phyloP scores from a whole-genome alignment of 1,139 yeast species.

The Protomyces inouyei region DNA sequence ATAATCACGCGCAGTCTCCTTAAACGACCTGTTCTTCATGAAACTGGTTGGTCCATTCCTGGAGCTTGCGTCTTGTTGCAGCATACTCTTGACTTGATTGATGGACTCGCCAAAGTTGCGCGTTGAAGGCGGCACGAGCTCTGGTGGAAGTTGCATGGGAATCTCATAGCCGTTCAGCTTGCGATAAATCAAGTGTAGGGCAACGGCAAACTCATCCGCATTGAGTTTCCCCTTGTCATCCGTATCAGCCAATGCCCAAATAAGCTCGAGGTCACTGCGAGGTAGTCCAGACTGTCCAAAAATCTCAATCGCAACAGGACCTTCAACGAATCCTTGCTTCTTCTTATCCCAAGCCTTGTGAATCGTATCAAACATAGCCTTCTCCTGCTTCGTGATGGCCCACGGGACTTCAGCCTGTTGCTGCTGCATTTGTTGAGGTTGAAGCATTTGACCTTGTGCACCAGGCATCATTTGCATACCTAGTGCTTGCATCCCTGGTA shows the following conservation, averaged over 20 bases:
- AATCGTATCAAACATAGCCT: slow-evolving; percentile 76
- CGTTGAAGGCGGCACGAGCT: slow-evolving; percentile 48
- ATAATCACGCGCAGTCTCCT: slow-evolving; percentile 41
- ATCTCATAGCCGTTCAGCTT: slow-evolving; percentile 69
- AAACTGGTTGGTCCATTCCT: slow-evolving; percentile 28
- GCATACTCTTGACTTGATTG: slow-evolving; percentile 49
- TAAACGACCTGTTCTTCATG: slow-evolving; percentile 34
- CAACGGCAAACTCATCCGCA: slow-evolving; percentile 80
- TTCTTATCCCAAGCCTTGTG: slow-evolving; percentile 80
- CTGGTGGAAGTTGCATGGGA: slow-evolving; percentile 52
- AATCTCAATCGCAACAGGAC: slow-evolving; percentile 76
- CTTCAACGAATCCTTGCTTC: slow-evolving; percentile 65
- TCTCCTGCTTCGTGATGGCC: slow-evolving; percentile 84
- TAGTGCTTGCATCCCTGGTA: slow-evolving; percentile 72
- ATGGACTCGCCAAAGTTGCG: slow-evolving; percentile 50
- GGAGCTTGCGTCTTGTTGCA: slow-evolving; percentile 37
- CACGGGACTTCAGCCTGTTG: slow-evolving; percentile 47
- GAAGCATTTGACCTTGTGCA: slow-evolving; percentile 42
- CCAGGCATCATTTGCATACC: slow-evolving; percentile 71
- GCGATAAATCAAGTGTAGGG: slow-evolving; percentile 86
- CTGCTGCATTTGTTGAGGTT: slow-evolving; percentile 38
- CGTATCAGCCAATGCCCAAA: slow-evolving; percentile 92
- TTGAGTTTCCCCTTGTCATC: slow-evolving; percentile 82
- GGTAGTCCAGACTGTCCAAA: slow-evolving; percentile 86
- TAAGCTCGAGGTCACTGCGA: slow-evolving; percentile 76